Conservation (phyloP, 129 eudicot species). For the Silybum marianum region DNA sequence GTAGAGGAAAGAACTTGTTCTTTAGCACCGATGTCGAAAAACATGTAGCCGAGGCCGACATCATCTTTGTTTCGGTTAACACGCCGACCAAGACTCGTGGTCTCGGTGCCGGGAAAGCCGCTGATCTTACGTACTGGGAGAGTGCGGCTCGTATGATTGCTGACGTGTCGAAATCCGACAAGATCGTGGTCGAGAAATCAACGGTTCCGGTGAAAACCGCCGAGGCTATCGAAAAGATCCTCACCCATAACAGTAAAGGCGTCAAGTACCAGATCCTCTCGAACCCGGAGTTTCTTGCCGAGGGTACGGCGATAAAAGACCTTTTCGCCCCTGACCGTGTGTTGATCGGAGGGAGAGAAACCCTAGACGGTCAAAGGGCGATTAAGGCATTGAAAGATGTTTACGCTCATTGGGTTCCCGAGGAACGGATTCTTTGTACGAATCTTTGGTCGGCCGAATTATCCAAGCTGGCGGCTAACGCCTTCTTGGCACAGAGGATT, state of each 20-base stretch:
- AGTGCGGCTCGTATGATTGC: constrained; percentile 91
- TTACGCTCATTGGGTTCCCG: constrained; percentile 81
- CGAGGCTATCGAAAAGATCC: constrained; percentile 74
- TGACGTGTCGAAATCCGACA: constrained; percentile 69
- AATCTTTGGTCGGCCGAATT: constrained; percentile 92
- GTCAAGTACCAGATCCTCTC: constrained; percentile 71
- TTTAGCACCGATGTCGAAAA: constrained; percentile 72
- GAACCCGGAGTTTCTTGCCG: constrained; percentile 78
- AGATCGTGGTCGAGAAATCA: constrained; percentile 81
- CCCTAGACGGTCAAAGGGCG: constrained; percentile 68
- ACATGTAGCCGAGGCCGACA: constrained; percentile 75
- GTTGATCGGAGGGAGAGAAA: constrained; percentile 79
- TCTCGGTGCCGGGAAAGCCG: constrained; percentile 84
- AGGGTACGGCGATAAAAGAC: constrained; percentile 79
- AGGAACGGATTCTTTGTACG: constrained; percentile 66
- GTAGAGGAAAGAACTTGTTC: constrained; percentile 74
- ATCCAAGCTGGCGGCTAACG: constrained; percentile 81
- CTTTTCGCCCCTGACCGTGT: constrained; percentile 85
- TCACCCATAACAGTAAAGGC: constrained; percentile 77
- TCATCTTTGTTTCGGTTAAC: constrained; percentile 77
- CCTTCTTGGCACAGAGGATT: constrained; percentile 78
- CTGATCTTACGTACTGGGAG: constrained; percentile 83
- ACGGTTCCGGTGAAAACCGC: constrained; percentile 90
- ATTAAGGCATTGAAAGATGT: constrained; percentile 60
- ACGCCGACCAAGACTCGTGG: constrained; percentile 82